Base-by-base conservation (phyloP, 139 green algal species). In the Nannochloris sp. region DNA sequence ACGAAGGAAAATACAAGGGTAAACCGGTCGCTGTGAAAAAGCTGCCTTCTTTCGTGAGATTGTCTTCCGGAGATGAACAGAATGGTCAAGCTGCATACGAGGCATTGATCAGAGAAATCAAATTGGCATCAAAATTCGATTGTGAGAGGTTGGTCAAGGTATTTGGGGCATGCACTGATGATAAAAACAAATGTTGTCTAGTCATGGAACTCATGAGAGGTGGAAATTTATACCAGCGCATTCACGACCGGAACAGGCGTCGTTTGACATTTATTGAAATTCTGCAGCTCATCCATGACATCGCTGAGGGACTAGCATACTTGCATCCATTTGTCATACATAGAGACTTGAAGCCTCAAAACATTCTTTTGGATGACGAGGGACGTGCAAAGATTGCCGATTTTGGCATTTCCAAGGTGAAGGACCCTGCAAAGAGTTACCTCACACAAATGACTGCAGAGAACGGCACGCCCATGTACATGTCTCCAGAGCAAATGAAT, bases 151-250 rank as follows among this genome's bases (percentile, higher is more conserved):
- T 92, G 16, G 85, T 92, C 15, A 59, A 60, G 18, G 74, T 82
- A 53, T 72, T 69, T 24, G 85, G 75, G 3, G 85, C 85, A 12
- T 87, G 79, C 60, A 72, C 85, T 5, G 60, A 60, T 2, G 67
- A 72, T 49, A 53, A 48, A 8, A 44, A 76, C 53, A 68, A 85
- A 24, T 60, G 84, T 19, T 86, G 80, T 27, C 71, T 94, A 10
- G 84, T 94, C 31, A 93, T 94, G 86, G 87, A 94, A 76, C 71
- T 94, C 15, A 63, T 80, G 12, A 73, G 86, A 61, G 80, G 76
- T 1, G 85, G 85, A 40, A 87, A 74, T 63, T 75, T 94, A 51
- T 70, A 74, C 11, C 64, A 82, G 53, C 71, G 84, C 56, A 88
- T 94, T 58, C 73, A 94, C 66, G 67, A 87, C 61, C 62, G 60